Evolutionary conservation across 2,329 filamentous ascomycete genomes (phyloP).

Genomic region (Macrophomina tecta): DNA sequence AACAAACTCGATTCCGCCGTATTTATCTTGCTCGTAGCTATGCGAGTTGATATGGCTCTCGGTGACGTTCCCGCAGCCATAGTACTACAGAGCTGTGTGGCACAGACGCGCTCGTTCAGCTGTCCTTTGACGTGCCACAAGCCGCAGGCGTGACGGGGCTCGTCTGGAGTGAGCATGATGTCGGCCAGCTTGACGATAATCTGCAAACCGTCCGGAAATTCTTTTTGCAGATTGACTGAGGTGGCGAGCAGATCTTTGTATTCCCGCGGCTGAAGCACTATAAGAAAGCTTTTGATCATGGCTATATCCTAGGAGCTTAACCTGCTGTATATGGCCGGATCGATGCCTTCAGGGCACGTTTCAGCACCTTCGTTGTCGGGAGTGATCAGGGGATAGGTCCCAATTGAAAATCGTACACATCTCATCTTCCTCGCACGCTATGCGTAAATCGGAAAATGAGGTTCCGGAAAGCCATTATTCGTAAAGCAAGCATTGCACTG

Average conservation of each 20-base stretch:
- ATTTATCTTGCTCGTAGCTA: neutral
- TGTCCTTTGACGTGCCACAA: conserved; percentile 55
- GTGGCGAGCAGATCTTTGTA: neutral
- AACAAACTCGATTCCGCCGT: neutral
- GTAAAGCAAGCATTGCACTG: too few relatives aligned
- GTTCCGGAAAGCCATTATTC: too few relatives aligned
- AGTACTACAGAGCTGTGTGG: conserved; percentile 66
- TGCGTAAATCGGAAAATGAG: too few relatives aligned
- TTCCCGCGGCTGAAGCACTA: too few relatives aligned
- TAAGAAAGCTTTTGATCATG: too few relatives aligned
- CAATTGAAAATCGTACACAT: too few relatives aligned
- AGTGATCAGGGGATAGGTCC: too few relatives aligned
- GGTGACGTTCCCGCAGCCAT: conserved; percentile 64
- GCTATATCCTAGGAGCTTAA: too few relatives aligned
- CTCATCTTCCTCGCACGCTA: too few relatives aligned
- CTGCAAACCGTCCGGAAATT: conserved; percentile 59
- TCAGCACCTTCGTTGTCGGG: too few relatives aligned
- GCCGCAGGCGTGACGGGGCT: conserved; percentile 60
- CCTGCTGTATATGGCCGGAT: too few relatives aligned
- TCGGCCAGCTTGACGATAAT: conserved; percentile 66
- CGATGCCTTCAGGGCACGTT: too few relatives aligned
- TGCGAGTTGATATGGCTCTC: conserved; percentile 40
- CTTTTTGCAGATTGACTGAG: conserved; percentile 30
- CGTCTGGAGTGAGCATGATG: conserved; percentile 63
- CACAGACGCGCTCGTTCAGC: conserved; percentile 67